These are phyloP conservation scores for Cicer chorassanicum DNA, from an alignment of 306 rosid genomes.

Conservation along the genomic window DNA sequence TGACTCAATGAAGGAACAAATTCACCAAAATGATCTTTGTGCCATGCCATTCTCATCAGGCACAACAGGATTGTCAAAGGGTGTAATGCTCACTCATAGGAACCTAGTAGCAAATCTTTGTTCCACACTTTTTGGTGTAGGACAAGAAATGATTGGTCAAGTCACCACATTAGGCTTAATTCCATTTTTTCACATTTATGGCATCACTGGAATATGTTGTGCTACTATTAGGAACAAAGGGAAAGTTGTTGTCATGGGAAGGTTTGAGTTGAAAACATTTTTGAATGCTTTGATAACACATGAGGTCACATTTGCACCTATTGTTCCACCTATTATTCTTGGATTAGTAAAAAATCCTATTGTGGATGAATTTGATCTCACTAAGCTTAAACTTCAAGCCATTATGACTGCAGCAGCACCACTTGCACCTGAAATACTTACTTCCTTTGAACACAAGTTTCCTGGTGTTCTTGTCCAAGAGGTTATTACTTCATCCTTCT, in stretches of 20 bases:
- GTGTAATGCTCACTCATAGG: constrained; percentile 87
- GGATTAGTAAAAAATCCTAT: constrained; percentile 79
- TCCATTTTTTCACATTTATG: constrained; percentile 92
- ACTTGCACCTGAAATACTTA: constrained; percentile 82
- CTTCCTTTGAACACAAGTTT: constrained; percentile 75
- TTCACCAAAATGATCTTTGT: constrained; percentile 75
- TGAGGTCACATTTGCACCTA: constrained; percentile 85
- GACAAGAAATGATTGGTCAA: constrained; percentile 65
- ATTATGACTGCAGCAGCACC: constrained; percentile 94
- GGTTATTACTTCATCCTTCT: constrained; percentile 43
- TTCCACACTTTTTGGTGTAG: constrained; percentile 72
- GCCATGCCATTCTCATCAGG: constrained; percentile 98
- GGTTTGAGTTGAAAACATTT: constrained; percentile 72
- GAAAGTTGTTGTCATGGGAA: constrained; percentile 89
- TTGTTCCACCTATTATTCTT: constrained; percentile 91
- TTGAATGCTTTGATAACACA: constrained; percentile 72
- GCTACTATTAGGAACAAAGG: constrained; percentile 83
- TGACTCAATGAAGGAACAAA: constrained; percentile 36
- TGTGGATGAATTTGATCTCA: constrained; percentile 82
- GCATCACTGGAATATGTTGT: constrained; percentile 92
- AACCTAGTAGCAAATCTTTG: constrained; percentile 86
- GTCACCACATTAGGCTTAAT: constrained; percentile 80
- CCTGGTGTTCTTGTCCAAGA: constrained; percentile 82
- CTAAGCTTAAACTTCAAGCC: constrained; percentile 79
- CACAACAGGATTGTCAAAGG: constrained; percentile 89